Evolutionary conservation across 2,329 filamentous ascomycete species (phyloP).

Genomic region (Huntiella decipiens): DNA sequence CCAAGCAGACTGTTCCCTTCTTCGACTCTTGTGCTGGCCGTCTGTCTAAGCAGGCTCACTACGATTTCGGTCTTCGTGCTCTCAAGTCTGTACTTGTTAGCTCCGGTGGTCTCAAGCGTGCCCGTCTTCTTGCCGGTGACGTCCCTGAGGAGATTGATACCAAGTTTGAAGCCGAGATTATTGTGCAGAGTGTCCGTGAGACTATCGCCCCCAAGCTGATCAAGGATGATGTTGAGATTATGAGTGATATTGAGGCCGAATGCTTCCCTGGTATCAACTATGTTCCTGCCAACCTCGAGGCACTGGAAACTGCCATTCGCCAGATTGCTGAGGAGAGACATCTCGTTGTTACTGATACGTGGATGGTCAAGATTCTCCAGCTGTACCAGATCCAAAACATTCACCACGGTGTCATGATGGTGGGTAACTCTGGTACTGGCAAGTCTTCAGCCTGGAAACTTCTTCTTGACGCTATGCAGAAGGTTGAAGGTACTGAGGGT

Average conservation of each 20-base stretch:
- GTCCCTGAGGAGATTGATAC: constrained; percentile 23
- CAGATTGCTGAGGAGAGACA: constrained; percentile 69
- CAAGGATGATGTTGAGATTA: constrained; percentile 72
- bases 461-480: constrained; percentile 74
- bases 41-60: constrained; percentile 92
- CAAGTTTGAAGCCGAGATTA: constrained; percentile 76
- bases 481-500: constrained; percentile 79
- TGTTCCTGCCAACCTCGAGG: constrained; percentile 66
- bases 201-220: constrained; percentile 97
- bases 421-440: constrained; percentile 89
- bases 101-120: constrained; percentile 86
- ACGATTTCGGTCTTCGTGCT: constrained; percentile 94
- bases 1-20: constrained; percentile 92
- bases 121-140: constrained; percentile 38
- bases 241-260: constrained; percentile 63
- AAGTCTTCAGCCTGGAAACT: constrained; percentile 94
- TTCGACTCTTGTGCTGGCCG: constrained; percentile 73
- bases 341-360: constrained; percentile 76
- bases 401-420: constrained; percentile 99
- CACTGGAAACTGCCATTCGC: constrained; percentile 63
- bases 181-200: constrained; percentile 94
- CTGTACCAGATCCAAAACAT: constrained; percentile 96
- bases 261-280: constrained; percentile 91
- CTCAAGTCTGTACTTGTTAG: constrained; percentile 97
- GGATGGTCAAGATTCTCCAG: constrained; percentile 95